Percentiles rank a stretch among this genome's conserved stretches.
These are phyloP conservation scores for Zostera marina DNA, from an alignment of 116 monocot genomes.

Conservation along the genomic window DNA sequence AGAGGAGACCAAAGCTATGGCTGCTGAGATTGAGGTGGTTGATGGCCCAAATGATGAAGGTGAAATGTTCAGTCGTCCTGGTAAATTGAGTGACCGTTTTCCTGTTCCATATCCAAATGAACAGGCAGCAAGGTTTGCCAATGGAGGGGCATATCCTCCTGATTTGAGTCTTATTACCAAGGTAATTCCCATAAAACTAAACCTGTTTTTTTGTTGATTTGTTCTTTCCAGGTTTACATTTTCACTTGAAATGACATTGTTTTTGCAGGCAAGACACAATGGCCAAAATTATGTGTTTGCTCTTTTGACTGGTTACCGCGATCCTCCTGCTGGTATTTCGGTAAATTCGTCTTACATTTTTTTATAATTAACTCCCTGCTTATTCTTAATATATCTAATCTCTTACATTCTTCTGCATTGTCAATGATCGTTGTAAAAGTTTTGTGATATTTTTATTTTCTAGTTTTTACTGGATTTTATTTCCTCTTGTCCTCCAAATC, in stretches of 20 bases:
- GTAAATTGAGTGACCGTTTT: constrained; percentile 87
- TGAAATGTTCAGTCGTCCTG: constrained; percentile 92
- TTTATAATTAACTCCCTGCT: neutral
- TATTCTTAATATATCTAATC: neutral
- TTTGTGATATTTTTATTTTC: too few relatives aligned
- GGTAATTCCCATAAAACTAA: constrained; percentile 17
- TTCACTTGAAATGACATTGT: neutral
- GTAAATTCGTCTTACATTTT: constrained; percentile 14
- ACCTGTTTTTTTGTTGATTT: neutral
- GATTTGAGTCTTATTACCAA: constrained; percentile 86
- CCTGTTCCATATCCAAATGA: constrained; percentile 86
- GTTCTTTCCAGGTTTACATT: neutral
- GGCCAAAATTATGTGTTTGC: constrained; percentile 94
- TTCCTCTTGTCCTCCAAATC: too few relatives aligned
- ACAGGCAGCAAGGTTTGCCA: constrained; percentile 89
- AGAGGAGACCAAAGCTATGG: constrained; percentile 87
- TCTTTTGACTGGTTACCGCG: constrained; percentile 88
- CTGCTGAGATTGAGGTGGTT: constrained; percentile 92
- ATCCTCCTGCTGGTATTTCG: constrained; percentile 81
- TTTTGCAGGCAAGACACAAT: constrained; percentile 73
- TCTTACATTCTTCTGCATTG: neutral
- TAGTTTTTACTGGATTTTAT: too few relatives aligned
- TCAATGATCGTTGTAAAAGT: too few relatives aligned
- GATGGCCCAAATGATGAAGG: constrained; percentile 97
- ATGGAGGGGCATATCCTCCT: constrained; percentile 97